Evolutionary conservation across 352 stramenopile species (phyloP).

Genomic region (Blastocystis sp.): DNA sequence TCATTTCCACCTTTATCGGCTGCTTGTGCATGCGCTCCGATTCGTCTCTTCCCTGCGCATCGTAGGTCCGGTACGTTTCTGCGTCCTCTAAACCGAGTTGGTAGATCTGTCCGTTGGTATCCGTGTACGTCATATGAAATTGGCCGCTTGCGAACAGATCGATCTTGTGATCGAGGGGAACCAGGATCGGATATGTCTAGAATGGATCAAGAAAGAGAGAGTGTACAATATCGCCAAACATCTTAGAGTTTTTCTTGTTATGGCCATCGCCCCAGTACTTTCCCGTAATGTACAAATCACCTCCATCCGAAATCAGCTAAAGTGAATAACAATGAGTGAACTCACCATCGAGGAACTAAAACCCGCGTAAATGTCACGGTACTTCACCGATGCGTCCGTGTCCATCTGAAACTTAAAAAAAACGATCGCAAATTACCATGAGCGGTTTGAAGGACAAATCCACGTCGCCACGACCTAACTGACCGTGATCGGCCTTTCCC

Average conservation of each 20-base stretch:
- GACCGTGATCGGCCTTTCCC: constrained; percentile 51
- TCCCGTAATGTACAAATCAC: constrained; percentile 35
- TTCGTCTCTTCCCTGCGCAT: constrained; percentile 26
- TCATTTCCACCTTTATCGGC: constrained; percentile 32
- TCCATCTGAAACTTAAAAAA: not conserved
- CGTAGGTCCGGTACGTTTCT: not conserved
- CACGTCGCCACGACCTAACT: constrained; percentile 15
- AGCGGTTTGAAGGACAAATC: constrained; percentile 55
- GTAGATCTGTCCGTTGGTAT: constrained; percentile 22
- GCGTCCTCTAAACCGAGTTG: constrained; percentile 42
- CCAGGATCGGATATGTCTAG: not conserved
- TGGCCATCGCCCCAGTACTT: constrained; percentile 46
- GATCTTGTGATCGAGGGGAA: constrained; percentile 28
- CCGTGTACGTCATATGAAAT: constrained; percentile 52
- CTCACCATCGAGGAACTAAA: constrained; percentile 32
- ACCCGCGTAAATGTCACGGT: constrained; percentile 38
- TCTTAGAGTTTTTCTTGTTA: constrained; percentile 49
- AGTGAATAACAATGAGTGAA: not conserved
- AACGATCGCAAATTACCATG: not conserved
- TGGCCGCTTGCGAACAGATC: constrained; percentile 45
- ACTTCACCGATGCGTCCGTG: not conserved
- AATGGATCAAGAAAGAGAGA: not conserved
- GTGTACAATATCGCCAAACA: constrained; percentile 35
- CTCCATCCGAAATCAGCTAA: constrained; percentile 41
- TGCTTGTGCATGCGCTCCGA: constrained; percentile 36